Evolutionary conservation across 106 monocot genomes (phyloP), one percentile per base, ranked within the genome.

Genomic region (Dioscorea dumetorum): DNA sequence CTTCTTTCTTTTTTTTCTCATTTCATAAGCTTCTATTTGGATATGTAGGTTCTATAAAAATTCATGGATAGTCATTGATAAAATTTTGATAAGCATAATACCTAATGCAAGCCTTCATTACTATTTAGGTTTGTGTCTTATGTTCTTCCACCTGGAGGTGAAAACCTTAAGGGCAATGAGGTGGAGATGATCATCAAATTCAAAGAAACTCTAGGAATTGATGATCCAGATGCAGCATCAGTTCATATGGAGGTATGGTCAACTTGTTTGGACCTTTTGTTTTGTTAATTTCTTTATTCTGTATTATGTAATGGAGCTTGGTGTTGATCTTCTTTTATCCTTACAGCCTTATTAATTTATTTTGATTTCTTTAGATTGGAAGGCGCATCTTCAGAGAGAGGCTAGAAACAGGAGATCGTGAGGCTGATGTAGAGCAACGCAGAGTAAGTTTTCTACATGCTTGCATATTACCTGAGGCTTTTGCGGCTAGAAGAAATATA

Each of bases 191-290:
- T 99, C 22, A 81, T 85, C 56, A 82, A 87, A 72, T 99, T 99
- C 69, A 99, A 99, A 83, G 70, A 78, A 32, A 82, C 85, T 66
- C 83, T 99, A 74, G 99, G 93, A 53, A 87, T 99, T 56, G 99
- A 99, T 72, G 99, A 99, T 75, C 82, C 82, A 50, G 99, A 99
- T 66, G 93, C 93, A 53, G 99, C 99, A 50, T 83, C 93, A 62
- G 93, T 81, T 72, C 99, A 99, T 71, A 83, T 99, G 78, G 99
- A 99, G 86, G 97, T 92, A 74, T 66, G 33, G 5, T 41, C 41
- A 6, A 58, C 66, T 58, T 28, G 34, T 34, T 52, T 67, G 24
- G 10, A 24, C 64, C 5, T 77, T 33, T 53, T 65, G 7, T 21
- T 2, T 53, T 22, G 1, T 57, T 10, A 24, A 5, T 64, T 31